phyloP scores from a whole-genome alignment of 1,139 yeast species.

The Sugiyamaella neomexicana region DNA sequence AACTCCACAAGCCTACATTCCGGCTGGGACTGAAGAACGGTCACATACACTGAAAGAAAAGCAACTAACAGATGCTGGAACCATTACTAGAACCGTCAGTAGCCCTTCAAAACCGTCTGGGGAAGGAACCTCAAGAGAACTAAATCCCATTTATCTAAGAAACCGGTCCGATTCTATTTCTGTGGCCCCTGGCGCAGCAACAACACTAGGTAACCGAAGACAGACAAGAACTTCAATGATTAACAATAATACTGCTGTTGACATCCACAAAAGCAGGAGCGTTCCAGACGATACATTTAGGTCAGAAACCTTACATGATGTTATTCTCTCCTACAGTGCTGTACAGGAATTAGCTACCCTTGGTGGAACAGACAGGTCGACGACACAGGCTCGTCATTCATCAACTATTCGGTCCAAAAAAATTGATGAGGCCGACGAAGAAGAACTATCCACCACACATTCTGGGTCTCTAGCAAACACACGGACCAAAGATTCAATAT shows the following conservation, averaged over 20 bases:
- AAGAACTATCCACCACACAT: neutral
- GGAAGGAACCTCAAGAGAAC: neutral
- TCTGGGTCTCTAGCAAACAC: neutral
- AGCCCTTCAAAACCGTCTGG: neutral
- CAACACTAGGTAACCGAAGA: slow-evolving; percentile 10
- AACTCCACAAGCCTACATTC: slow-evolving; percentile 1
- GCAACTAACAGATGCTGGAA: neutral
- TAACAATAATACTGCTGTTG: slow-evolving; percentile 1
- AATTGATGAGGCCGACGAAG: neutral
- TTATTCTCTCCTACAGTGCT: slow-evolving; percentile 26
- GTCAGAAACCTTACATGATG: slow-evolving; percentile 22
- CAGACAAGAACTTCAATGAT: slow-evolving; percentile 4
- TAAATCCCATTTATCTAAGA: slow-evolving; percentile 8
- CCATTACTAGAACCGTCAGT: neutral
- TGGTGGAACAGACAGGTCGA: slow-evolving; percentile 1
- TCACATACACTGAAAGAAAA: neutral
- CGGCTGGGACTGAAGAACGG: neutral
- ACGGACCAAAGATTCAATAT: neutral
- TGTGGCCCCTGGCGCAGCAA: slow-evolving; percentile 17
- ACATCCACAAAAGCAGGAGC: neutral
- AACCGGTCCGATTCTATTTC: slow-evolving; percentile 16
- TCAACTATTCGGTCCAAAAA: neutral
- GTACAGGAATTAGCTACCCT: neutral
- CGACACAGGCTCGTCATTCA: neutral
- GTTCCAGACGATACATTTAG: neutral